These are phyloP conservation scores for Boletus huronensis DNA, from an alignment of 768 basidiomycete species.

Conservation along the genomic window DNA sequence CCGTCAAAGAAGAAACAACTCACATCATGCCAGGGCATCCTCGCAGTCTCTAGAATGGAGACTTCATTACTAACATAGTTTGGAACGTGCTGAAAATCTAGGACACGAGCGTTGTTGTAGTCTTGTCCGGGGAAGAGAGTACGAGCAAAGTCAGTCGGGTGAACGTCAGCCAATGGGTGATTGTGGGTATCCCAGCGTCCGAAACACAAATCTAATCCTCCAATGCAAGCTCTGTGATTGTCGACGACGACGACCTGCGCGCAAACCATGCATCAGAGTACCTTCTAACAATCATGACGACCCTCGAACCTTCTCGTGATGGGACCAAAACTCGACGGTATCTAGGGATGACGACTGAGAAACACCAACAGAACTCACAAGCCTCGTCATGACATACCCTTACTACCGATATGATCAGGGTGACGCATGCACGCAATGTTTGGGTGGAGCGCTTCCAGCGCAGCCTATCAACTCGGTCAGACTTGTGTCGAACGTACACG, in stretches of 20 bases:
- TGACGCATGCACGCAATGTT: slow-evolving; percentile 90
- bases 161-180: slow-evolving; percentile 88
- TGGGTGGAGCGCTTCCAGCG: slow-evolving; percentile 77
- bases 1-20: slow-evolving; percentile 26
- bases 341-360: slow-evolving; percentile 38
- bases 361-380: neutral
- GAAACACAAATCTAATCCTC: slow-evolving; percentile 94
- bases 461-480: slow-evolving; percentile 41
- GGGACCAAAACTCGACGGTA: slow-evolving; percentile 83
- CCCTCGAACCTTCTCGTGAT: slow-evolving; percentile 71
- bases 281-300: neutral
- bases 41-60: slow-evolving; percentile 60
- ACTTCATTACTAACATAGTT: slow-evolving; percentile 71
- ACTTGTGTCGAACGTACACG: neutral
- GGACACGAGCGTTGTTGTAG: slow-evolving; percentile 85
- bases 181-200: slow-evolving; percentile 95
- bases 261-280: neutral
- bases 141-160: slow-evolving; percentile 76
- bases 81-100: slow-evolving; percentile 82
- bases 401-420: slow-evolving; percentile 84
- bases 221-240: slow-evolving; percentile 81
- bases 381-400: slow-evolving; percentile 39
- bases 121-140: slow-evolving; percentile 94
- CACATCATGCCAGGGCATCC: slow-evolving; percentile 98
- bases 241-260: slow-evolving; percentile 74